Evolutionary conservation across 495 filamentous ascomycete genomes (phyloP).

Genomic region (Parachaetomium inaequale): DNA sequence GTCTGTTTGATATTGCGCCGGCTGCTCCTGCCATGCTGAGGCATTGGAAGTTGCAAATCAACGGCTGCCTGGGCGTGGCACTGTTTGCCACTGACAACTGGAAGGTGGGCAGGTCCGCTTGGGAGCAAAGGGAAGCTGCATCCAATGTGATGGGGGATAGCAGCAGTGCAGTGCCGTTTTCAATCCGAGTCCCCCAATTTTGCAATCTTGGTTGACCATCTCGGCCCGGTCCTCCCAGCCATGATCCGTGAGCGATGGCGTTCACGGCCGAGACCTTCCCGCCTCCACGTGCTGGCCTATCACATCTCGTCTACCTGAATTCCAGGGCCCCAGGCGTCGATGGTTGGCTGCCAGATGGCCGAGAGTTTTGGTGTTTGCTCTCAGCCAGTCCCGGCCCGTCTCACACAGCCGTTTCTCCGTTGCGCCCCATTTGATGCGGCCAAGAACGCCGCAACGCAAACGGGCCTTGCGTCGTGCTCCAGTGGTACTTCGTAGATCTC

Average conservation of each 20-base stretch:
- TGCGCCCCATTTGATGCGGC: not conserved
- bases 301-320: not conserved
- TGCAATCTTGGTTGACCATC: not conserved
- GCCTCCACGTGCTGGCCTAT: not conserved
- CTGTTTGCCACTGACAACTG: not conserved
- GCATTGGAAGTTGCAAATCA: not conserved
- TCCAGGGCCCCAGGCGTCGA: not conserved
- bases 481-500: not conserved
- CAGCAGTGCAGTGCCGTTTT: not conserved
- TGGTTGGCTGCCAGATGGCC: not conserved
- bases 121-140: constrained; percentile 1
- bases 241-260: not conserved
- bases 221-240: not conserved
- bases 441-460: constrained; percentile 16
- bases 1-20: not conserved
- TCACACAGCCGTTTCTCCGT: not conserved
- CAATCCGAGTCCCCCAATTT: not conserved
- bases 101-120: not conserved
- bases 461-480: not conserved
- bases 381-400: not conserved
- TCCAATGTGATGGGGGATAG: not conserved
- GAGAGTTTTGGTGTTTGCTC: not conserved
- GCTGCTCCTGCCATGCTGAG: not conserved
- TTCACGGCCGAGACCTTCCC: constrained; percentile 8
- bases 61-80: not conserved